Evolutionary conservation across 1,284 basidiomycete genomes (phyloP), one percentile per base, ranked within the genome.

Genomic region (Austropuccinia psidii): DNA sequence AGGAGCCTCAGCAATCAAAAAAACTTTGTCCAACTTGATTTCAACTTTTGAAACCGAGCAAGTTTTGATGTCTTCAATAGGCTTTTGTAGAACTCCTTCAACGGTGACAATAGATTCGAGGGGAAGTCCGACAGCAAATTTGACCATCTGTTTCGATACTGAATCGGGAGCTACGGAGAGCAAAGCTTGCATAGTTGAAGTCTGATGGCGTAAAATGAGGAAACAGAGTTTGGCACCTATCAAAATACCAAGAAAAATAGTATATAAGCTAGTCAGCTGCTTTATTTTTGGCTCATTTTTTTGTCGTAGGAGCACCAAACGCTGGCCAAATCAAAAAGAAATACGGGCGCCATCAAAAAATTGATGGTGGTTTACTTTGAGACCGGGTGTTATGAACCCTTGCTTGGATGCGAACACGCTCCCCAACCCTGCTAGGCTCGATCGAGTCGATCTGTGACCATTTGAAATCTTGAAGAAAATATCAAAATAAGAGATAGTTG

Each of bases 131-230:
- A 88, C 87, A 19, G 89, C 87, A 89, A 90, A 98, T 82, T 95
- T 98, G 70, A 93, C 87, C 96, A 99, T 98, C 81, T 96, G 93
- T 82, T 94, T 96, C 76, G 93, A 97, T 19, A 98, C 86, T 77
- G 89, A 89, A 74, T 88, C 89, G 27, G 88, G 87, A 43, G 90
- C 84, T 57, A 90, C 87, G 49, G 85, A 84, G 60, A 97, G 83
- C 19, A 98, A 84, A 49, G 90, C 93, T 82, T 98, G 96, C 4
- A 98, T 88, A 1, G 94, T 91, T 80, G 91, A 86, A 45, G 86
- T 88, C 77, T 91, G 87, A 81, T 98, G 93, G 74, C 96, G 90
- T 75, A 99, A 85, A 79, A 88, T 89, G 74, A 98, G 83, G 83
- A 99, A 99, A 67, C 91, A 90, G 86, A 98, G 93, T 84, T 95